Percentiles rank a stretch among this genome's conserved stretches.
phyloP scores from a whole-genome alignment of 2,329 filamentous ascomycete species.

The Botrytis deweyae region DNA sequence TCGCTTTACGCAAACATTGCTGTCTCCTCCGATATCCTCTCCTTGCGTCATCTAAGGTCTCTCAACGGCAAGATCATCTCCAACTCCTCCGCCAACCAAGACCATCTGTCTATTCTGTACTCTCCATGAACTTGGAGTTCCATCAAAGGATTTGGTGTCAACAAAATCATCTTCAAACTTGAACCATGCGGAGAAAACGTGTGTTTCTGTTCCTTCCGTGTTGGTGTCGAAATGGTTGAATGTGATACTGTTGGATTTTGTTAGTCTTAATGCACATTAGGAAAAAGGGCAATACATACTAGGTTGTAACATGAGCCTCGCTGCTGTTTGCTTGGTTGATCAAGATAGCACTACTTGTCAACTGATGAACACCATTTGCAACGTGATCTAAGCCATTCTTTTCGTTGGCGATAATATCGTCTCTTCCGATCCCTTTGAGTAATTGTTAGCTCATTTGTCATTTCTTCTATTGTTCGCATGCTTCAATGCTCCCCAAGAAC shows the following conservation, averaged over 20 bases:
- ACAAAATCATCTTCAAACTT: conserved; percentile 15
- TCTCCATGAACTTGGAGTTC: conserved; percentile 12
- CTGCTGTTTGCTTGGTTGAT: not conserved
- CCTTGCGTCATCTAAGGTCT: not conserved
- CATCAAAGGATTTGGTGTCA: conserved; percentile 3
- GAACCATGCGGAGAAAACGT: not conserved
- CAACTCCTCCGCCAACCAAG: not conserved
- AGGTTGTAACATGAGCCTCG: conserved; percentile 13
- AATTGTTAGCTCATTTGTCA: not conserved
- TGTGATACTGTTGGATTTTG: not conserved
- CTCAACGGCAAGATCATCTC: not conserved
- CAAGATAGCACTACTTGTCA: conserved; percentile 10
- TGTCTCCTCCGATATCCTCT: not conserved
- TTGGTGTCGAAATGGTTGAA: conserved; percentile 5
- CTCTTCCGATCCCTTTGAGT: not conserved
- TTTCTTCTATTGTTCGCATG: not conserved
- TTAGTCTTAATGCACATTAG: not conserved
- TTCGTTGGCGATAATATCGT: conserved; percentile 5
- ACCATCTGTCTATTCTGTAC: conserved; percentile 12
- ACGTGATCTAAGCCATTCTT: not conserved
- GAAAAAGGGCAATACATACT: conserved; percentile 1
- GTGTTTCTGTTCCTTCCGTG: not conserved
- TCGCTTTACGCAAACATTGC: not conserved
- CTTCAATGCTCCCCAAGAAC: not conserved
- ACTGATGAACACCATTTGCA: conserved; percentile 7